These are phyloP conservation scores for Alisma plantagoaquatica DNA, from an alignment of 106 monocot species.

Conservation along the genomic window DNA sequence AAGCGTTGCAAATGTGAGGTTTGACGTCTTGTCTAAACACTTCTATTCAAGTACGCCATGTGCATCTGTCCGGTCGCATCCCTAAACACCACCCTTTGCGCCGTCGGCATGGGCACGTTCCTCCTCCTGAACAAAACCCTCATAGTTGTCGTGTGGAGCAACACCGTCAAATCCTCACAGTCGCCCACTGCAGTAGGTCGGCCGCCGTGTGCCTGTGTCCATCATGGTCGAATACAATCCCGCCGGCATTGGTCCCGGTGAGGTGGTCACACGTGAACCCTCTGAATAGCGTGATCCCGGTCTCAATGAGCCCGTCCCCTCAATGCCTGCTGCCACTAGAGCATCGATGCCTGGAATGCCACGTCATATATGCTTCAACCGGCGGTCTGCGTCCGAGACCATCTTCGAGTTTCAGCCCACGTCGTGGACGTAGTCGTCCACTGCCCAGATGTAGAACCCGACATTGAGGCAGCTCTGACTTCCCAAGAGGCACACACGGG, in stretches of 20 bases:
- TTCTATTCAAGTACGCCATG: conserved; percentile 40
- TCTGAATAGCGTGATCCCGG: conserved; percentile 35
- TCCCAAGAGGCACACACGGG: conserved; percentile 56
- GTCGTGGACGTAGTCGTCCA: conserved; percentile 17
- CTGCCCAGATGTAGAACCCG: conserved; percentile 61
- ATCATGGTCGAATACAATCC: conserved; percentile 36
- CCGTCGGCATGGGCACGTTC: conserved; percentile 14
- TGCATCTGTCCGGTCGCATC: conserved; percentile 30
- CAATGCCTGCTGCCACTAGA: conserved; percentile 50
- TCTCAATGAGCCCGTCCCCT: conserved; percentile 45
- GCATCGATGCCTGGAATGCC: conserved; percentile 30
- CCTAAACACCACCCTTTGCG: conserved; percentile 45
- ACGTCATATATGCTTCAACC: conserved; percentile 37
- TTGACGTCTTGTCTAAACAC: too few species aligned
- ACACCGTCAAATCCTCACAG: conserved; percentile 19
- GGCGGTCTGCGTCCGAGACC: conserved; percentile 36
- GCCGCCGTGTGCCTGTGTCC: conserved; percentile 35
- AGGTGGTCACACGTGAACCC: conserved; percentile 63
- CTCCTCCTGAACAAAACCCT: not conserved
- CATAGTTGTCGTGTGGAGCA: conserved; percentile 33
- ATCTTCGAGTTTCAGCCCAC: conserved; percentile 36
- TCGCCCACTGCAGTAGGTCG: conserved; percentile 22
- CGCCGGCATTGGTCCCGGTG: conserved; percentile 51
- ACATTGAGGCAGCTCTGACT: conserved; percentile 65
- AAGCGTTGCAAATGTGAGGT: too few species aligned